Base-by-base conservation (phyloP, 345 rosid genomes). In the Rhizophora apiculata region DNA sequence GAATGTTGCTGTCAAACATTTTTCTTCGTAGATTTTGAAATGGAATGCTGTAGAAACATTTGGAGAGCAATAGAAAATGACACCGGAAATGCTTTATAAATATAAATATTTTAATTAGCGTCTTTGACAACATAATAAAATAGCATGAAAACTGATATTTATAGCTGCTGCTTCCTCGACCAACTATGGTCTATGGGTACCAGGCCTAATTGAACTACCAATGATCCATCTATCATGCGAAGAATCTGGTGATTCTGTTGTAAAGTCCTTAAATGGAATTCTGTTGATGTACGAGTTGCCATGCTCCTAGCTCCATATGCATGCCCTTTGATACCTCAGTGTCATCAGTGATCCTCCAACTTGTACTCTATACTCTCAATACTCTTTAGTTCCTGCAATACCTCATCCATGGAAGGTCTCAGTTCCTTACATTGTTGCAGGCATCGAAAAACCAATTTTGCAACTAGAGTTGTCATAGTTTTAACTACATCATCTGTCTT, bases 201-300 rank as follows among this genome's bases (percentile, higher is more conserved):
- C 73, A 7, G 86, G 74, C 48, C 90, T 82, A 61, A 82, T 79
- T 32, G 76, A 60, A 53, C 65, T 30, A 22, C 46, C 74, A 71
- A 89, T 88, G 22, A 67, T 48, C 90, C 93, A 86, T 64, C 73
- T 82, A 3, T 75, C 72, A 15, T 86, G 80, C 70, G 84, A 90
- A 13, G 96, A 87, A 59, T 71, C 56, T 0, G 90, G 92, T 59
- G 96, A 18, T 76, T 75, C 75, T 78, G n/a, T n/a, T n/a, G n/a
- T n/a, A n/a, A n/a, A n/a, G n/a, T n/a, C n/a, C n/a, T n/a, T n/a
- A n/a, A n/a, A n/a, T n/a, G n/a, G n/a, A n/a, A n/a, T n/a, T n/a
- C n/a, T n/a, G n/a, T n/a, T n/a, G n/a, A n/a, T n/a, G 68, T 82
- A 65, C 76, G 77, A 63, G 81, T 83, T 8, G 69, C 72, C 65